Base-by-base conservation (phyloP, 495 filamentous ascomycete genomes). In the Neurospora sp. region DNA sequence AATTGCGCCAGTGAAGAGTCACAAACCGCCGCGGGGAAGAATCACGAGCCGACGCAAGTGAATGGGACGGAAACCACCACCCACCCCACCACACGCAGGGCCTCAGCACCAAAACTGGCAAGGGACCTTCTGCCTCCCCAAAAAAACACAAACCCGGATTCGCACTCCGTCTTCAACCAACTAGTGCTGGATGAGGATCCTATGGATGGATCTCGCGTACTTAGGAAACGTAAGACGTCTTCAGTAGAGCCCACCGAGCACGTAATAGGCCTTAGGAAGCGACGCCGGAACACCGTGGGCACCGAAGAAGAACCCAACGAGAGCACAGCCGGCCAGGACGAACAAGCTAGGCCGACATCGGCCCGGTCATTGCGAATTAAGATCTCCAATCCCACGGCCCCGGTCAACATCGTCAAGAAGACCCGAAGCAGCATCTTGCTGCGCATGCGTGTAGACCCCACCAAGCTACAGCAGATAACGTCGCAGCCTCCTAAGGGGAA, bases 131-230 rank as follows among this genome's bases (percentile, higher is more conserved):
- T 97, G 31, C 93, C 93, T 46, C 85, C 92, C 39, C 90, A 92
- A 66, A 87, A 89, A 69, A 91, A 91, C 40, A 78, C 85, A 73
- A 91, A 93, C 75, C 90, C 91, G n/a, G 91, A 90, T 38, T 93
- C 93, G 9, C 92, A 96, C 79, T 95, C 94, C 1, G 89, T 96
- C 46, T 97, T 96, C 81, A 93, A 93, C 76, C 86, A 91, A 84
- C 84, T 93, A 27, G 91, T 93, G 41, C 87, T 94, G 39, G 89
- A 92, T 71, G 93, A 94, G 70, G 93, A 96, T 77, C 87, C 92
- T 14, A 87, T 95, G 84, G 93, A 96, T 80, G 94, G 94, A 62
- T 94, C 94, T 4, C 91, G 94, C 71, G 88, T 93, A 66, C 83
- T 98, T 71, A 88, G 95, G 71, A 98, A 98, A 82, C 90, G 96